A percentile compares a stretch with the other conserved stretches of the same genome.
Conservation (phyloP, 2,329 filamentous ascomycete species). For the Cercospora sp. region DNA sequence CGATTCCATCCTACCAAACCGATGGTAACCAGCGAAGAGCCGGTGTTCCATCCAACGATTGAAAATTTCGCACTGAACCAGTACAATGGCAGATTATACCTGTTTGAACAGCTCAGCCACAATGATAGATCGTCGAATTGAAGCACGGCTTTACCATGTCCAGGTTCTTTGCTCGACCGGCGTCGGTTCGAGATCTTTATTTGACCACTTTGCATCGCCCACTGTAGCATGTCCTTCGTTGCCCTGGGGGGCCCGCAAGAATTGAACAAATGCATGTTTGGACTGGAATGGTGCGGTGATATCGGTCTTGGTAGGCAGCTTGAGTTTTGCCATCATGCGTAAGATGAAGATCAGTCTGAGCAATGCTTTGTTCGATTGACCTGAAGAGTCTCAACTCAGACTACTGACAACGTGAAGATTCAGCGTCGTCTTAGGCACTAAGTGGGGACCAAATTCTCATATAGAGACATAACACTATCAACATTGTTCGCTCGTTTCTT, state of each 20-base stretch:
- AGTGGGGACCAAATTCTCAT: neutral
- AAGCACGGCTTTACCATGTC: conserved; percentile 34
- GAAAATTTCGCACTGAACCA: neutral
- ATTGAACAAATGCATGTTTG: neutral
- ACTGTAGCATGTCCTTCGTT: conserved; percentile 1
- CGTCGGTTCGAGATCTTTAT: conserved; percentile 30
- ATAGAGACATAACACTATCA: neutral
- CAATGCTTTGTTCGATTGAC: no score
- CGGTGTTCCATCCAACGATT: neutral
- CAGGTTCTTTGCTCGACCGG: conserved; percentile 28
- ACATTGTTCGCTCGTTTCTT: neutral
- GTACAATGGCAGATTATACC: neutral
- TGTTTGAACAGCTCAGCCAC: conserved; percentile 43
- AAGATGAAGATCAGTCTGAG: neutral
- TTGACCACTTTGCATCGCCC: conserved; percentile 34
- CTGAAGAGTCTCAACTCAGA: no score
- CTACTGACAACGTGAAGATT: neutral
- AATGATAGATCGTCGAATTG: conserved; percentile 43
- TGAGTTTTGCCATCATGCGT: neutral
- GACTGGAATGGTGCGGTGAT: neutral
- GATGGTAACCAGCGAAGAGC: neutral
- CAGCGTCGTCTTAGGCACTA: neutral
- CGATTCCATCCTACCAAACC: conserved; percentile 46
- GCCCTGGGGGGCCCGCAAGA: neutral
- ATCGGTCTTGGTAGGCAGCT: neutral